Evolutionary conservation across 2,329 filamentous ascomycete species (phyloP), one percentile per base, ranked within the genome.

Genomic region (Aspergillus novofumigatus): DNA sequence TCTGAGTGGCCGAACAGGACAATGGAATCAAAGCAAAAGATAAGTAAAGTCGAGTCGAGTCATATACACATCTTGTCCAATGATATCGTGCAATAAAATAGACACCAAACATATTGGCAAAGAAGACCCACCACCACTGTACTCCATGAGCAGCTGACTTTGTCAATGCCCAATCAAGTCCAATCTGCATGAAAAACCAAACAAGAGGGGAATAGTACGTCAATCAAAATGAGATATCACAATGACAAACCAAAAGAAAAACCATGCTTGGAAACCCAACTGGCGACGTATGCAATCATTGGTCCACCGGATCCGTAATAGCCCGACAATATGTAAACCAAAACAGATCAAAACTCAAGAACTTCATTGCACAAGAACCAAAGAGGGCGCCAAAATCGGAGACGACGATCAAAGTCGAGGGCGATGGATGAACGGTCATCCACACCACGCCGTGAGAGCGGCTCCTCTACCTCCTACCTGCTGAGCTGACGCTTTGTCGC

Each of bases 401-500:
- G 21, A 51, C 10, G 32, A n/a, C 2, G 21, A 14, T 14, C 44
- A 38, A 17, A 17, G 32, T 38, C 42, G 42, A 45, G 20, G 8
- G 42, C 23, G n/a, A 20, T 23, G 21, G 42, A 45, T 11, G 32
- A 7, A 47, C 56, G 49, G 38, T 62, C 49, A 57, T 68, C 61
- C 65, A 61, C 65, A 63, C 67, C 67, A 69, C 56, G 67, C 66
- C 61, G 66, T 65, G 29, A 65, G 58, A 38, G 65, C 67, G 32
- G 61, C 57, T 45, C 61, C 60, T 49, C 65, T 53, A 50, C 20
- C 55, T 49, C 35, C 42, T 42, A 47, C 29, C 25, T 50, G n/a
- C 41, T 50, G 51, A n/a, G 49, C 52, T 32, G 51, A 44, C 29
- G 28, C 55, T 51, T 57, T 58, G 23, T 52, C 65, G 50, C 60